A percentile compares a stretch with the other conserved stretches of the same genome.
phyloP scores from a whole-genome alignment of 1,284 basidiomycete species.

The Papiliotrema terrestris region DNA sequence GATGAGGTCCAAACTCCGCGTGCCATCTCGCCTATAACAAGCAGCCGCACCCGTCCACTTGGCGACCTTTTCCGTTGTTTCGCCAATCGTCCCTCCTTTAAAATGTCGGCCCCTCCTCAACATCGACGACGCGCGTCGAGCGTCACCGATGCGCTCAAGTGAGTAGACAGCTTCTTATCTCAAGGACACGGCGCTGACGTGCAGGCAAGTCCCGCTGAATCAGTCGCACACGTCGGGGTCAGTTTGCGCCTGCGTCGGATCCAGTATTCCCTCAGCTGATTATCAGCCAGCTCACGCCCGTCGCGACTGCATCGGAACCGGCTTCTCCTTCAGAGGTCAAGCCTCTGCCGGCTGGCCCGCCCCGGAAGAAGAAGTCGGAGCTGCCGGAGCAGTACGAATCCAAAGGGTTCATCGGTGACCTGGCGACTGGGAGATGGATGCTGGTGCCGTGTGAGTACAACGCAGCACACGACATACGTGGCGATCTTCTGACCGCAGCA shows the following conservation, averaged over 20 bases:
- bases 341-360: slow-evolving; percentile 26
- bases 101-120: not conserved
- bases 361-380: slow-evolving; percentile 12
- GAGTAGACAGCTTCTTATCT: not conserved
- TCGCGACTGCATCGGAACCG: not conserved
- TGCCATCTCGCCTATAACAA: not conserved
- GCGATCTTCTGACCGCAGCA: slow-evolving; percentile 47
- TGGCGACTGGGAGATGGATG: slow-evolving; percentile 65
- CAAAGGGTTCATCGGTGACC: slow-evolving; percentile 52
- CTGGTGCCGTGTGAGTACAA: slow-evolving; percentile 62
- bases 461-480: not conserved
- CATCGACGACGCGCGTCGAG: slow-evolving; percentile 34
- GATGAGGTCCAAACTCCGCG: not conserved
- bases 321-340: slow-evolving; percentile 18
- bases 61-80: not conserved
- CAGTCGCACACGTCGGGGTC: slow-evolving; percentile 8
- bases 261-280: not conserved
- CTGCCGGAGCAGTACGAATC: slow-evolving; percentile 36
- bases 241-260: not conserved
- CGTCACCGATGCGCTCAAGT: slow-evolving; percentile 39
- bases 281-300: not conserved
- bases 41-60: not conserved
- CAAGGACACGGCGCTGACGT: not conserved
- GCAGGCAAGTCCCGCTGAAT: slow-evolving; percentile 41
- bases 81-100: not conserved